These are phyloP conservation scores for Apiotrichum porosum DNA, from an alignment of 1,284 basidiomycete species.

Conservation along the genomic window DNA sequence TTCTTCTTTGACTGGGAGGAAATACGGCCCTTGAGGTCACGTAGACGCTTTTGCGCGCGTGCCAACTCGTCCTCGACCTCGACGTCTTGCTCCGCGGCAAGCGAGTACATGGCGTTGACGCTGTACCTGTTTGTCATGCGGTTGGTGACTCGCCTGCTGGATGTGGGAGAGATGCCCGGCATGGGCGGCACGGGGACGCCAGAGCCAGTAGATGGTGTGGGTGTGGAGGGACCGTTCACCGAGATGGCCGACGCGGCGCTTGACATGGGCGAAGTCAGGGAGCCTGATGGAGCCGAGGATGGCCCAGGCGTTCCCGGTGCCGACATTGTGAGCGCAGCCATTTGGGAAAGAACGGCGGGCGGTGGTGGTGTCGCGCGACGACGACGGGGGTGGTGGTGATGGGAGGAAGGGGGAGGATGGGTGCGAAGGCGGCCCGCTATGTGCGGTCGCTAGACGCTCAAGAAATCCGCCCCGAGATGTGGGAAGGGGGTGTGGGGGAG, in stretches of 20 bases:
- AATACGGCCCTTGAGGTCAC: conserved; percentile 95
- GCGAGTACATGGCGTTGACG: conserved; percentile 91
- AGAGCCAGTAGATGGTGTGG: not conserved
- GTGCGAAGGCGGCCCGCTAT: not conserved
- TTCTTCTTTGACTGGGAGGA: conserved; percentile 99
- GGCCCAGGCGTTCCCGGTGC: conserved; percentile 8
- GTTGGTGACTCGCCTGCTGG: conserved; percentile 52
- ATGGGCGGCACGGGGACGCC: not conserved
- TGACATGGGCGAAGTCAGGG: not conserved
- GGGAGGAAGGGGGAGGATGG: not conserved
- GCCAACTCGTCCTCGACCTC: conserved; percentile 98
- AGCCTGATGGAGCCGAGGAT: not conserved
- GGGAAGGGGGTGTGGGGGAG: not conserved
- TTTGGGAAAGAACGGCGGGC: not conserved
- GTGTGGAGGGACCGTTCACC: not conserved
- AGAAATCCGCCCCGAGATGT: not conserved
- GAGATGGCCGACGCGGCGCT: not conserved
- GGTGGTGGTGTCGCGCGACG: not conserved
- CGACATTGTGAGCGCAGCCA: conserved; percentile 17
- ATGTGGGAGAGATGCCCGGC: conserved; percentile 1
- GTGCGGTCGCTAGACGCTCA: not conserved
- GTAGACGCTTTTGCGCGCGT: conserved; percentile 90
- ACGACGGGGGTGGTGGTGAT: too few relatives aligned
- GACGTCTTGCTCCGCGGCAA: conserved; percentile 97
- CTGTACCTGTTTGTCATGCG: conserved; percentile 94